Base-by-base conservation (phyloP, 148 eudicot species). In the Suaeda aralocaspica region DNA sequence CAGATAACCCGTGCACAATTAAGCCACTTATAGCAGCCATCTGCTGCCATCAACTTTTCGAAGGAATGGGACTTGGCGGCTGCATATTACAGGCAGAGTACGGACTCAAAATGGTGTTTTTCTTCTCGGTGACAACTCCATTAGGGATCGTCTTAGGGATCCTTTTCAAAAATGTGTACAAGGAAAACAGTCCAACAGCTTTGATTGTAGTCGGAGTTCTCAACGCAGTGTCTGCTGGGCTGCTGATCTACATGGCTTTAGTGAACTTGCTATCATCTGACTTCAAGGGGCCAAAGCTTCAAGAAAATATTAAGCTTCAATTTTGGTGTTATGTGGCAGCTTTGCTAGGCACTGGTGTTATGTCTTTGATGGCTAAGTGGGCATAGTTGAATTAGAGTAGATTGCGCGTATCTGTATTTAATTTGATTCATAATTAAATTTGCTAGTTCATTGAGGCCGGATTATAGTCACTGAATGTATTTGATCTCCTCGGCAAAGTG, bases 51-150 rank as follows among this genome's bases (percentile, higher is more conserved):
- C 96, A 89, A 56, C 81, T 89, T 79, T 81, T 89, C 64, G 96
- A 89, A 49, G 96, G 96, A 29, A 89, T 89, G 91, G 96, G 96
- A 4, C 96, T 89, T 52, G 96, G 96, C 50, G 96, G 96, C 48
- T 89, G 96, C 75, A 89, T 89, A 39, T 74, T 85, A 12, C 96
- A 87, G 88, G 89, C 77, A 0, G 61, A 75, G 41, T 79, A 75
- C 50, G 53, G 62, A 19, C 0, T 80, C 10, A 73, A 51, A 67
- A 72, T 80, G 83, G 83, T 73, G 14, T 50, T 68, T 57, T 80
- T 80, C 74, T 80, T 80, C 83, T 76, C 83, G 2, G 63, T 69
- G n/a, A 80, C 83, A 19, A 80, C 83, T 0, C 77, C 83, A 18
- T 42, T 67, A 0, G 83, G 83, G 55, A 72, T 80, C 0, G 46